Evolutionary conservation across 495 filamentous ascomycete species (phyloP).

Genomic region (Bathelium albidoporum): DNA sequence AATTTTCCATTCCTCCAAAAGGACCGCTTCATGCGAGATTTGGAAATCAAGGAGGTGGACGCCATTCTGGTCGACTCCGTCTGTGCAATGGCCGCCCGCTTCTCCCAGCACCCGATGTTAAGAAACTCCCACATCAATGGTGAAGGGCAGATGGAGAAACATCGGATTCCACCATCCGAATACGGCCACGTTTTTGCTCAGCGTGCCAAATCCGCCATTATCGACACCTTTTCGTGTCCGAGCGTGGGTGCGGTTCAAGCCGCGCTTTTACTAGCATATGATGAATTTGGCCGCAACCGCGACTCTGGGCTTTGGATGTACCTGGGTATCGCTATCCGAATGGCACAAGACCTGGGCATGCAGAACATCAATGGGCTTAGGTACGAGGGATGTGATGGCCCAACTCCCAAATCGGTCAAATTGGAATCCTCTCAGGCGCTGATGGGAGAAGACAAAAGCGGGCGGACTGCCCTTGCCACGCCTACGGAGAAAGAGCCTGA

Average conservation of each 20-base stretch:
- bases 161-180: conserved; percentile 29
- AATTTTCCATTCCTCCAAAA: conserved; percentile 71
- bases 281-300: conserved; percentile 73
- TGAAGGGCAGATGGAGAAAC: conserved; percentile 11
- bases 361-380: conserved; percentile 67
- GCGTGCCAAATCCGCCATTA: conserved; percentile 59
- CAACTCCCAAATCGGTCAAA: conserved; percentile 43
- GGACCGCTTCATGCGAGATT: conserved; percentile 54
- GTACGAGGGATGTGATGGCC: conserved; percentile 49
- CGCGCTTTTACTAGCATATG: conserved; percentile 70
- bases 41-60: conserved; percentile 70
- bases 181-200: conserved; percentile 69
- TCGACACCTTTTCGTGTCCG: conserved; percentile 68
- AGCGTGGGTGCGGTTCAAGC: conserved; percentile 71
- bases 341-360: conserved; percentile 76
- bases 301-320: conserved; percentile 91
- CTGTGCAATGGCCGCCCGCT: conserved; percentile 70
- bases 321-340: conserved; percentile 70
- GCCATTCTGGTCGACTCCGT: conserved; percentile 80
- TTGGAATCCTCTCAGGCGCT: conserved; percentile 24
- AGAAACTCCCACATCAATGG: conserved; percentile 31
- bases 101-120: conserved; percentile 58
- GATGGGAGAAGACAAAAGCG: conserved; percentile 17
- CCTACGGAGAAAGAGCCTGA: conserved; percentile 29
- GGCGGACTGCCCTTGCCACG: neutral